A percentile compares a stretch with the other conserved stretches of the same genome.
phyloP scores from a whole-genome alignment of 2,329 filamentous ascomycete species.

The Colletotrichum lupini region DNA sequence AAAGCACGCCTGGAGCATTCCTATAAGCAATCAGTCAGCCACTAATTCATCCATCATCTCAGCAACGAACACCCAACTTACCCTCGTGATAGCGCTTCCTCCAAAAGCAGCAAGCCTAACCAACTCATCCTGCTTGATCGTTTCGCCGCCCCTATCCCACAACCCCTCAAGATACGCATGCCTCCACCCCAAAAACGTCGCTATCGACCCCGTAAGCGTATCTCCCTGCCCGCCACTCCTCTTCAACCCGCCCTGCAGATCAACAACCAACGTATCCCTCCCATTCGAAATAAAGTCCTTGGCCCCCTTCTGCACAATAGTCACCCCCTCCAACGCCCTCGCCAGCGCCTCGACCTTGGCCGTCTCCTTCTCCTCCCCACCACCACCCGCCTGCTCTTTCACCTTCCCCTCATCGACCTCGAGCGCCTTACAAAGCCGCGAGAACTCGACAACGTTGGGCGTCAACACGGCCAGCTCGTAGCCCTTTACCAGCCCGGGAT shows the following conservation, averaged over 20 bases:
- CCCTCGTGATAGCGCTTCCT: slow-evolving; percentile 87
- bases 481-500: slow-evolving; percentile 81
- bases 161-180: slow-evolving; percentile 85
- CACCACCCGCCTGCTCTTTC: slow-evolving; percentile 34
- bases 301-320: slow-evolving; percentile 88
- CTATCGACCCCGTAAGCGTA: slow-evolving; percentile 89
- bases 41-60: slow-evolving; percentile 31
- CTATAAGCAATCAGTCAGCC: slow-evolving; percentile 44
- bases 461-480: slow-evolving; percentile 90
- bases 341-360: slow-evolving; percentile 74
- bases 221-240: slow-evolving; percentile 95
- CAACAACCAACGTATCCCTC: slow-evolving; percentile 77
- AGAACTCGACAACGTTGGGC: slow-evolving; percentile 95
- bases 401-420: slow-evolving; percentile 68
- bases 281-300: slow-evolving; percentile 89
- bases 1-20: slow-evolving; percentile 91
- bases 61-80: slow-evolving; percentile 48
- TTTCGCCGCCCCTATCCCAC: slow-evolving; percentile 61
- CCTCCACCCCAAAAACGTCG: slow-evolving; percentile 89
- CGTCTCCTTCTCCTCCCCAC: slow-evolving; percentile 47
- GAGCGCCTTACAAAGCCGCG: slow-evolving; percentile 80
- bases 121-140: slow-evolving; percentile 66
- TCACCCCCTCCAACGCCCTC: slow-evolving; percentile 84
- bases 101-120: slow-evolving; percentile 86
- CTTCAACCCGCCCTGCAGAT: slow-evolving; percentile 86